Base-by-base conservation (phyloP, 306 rosid species). In the Adenanthera pavonina region DNA sequence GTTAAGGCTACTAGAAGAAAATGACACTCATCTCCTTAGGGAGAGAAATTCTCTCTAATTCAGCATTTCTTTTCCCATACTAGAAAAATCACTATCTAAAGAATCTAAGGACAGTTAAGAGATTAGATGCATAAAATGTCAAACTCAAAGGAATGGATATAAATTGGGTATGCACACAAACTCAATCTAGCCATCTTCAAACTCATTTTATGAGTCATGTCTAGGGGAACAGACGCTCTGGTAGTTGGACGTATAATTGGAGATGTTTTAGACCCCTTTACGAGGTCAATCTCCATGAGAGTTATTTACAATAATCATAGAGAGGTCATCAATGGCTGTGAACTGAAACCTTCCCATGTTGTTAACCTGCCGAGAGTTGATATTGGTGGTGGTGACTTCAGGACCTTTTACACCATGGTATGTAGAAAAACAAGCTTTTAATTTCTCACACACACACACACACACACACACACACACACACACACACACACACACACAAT, bases 281-380 rank as follows among this genome's bases (percentile, higher is more conserved):
- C 33, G 61, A 75, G 35, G 53, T 79, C 82, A 5, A 17, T 82
- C 1, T 44, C 86, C 66, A 1, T 86, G 10, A 82, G 69, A 35
- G 62, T 79, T 60, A 11, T 48, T 5, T 79, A 69, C 59, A 12
- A 51, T 19, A 70, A 79, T 76, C 70, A 71, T 83, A 74, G 51
- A 69, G 82, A 86, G 49, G 82, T 86, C 5, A 13, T 65, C 68
- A 86, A 79, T 9, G 51, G 86, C 43, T 61, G 68, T 49, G 84
- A 82, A 11, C 72, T 86, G 69, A 86, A 56, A 57, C 89, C 89
- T 5, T 82, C 89, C 20, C 89, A 76, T 48, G 46, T 83, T 4
- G 6, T 65, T 2, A 76, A 72, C 48, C 83, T 30, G 8, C 89
- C 89, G 13, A 80, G 86, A 78, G 89, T 86, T 80, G 60, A 66